These are phyloP conservation scores for Hygrophila difformis DNA, from an alignment of 257 asterid species.

Conservation along the genomic window DNA sequence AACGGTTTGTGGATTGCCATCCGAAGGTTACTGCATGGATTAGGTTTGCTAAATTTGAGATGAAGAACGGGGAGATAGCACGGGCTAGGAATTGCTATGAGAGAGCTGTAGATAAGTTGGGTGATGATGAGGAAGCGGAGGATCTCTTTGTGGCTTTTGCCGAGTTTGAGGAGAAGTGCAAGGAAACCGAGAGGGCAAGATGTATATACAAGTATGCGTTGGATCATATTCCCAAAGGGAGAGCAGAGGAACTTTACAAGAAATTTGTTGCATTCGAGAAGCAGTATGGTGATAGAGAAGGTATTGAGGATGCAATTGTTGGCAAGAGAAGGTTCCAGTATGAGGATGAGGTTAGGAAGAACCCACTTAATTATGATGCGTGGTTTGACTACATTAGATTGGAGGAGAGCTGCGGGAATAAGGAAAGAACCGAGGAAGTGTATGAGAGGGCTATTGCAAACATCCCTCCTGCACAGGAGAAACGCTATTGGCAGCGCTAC, in stretches of 20 bases:
- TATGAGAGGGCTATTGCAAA: slow-evolving; percentile 90
- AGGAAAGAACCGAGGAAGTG: slow-evolving; percentile 60
- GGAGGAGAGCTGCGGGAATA: slow-evolving; percentile 73
- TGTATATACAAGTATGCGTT: slow-evolving; percentile 73
- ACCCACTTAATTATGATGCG: slow-evolving; percentile 73
- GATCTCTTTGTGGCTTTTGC: slow-evolving; percentile 80
- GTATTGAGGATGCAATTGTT: slow-evolving; percentile 91
- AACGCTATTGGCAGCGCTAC: slow-evolving; percentile 89
- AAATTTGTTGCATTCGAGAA: slow-evolving; percentile 90
- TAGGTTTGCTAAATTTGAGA: slow-evolving; percentile 78
- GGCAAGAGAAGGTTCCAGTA: slow-evolving; percentile 88
- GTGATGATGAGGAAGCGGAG: slow-evolving; percentile 89
- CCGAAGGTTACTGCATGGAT: slow-evolving; percentile 76
- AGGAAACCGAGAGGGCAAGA: slow-evolving; percentile 86
- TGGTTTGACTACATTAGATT: slow-evolving; percentile 85
- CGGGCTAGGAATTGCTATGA: slow-evolving; percentile 64
- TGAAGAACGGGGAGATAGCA: slow-evolving; percentile 73
- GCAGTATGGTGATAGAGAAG: slow-evolving; percentile 86
- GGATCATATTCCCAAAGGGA: slow-evolving; percentile 86
- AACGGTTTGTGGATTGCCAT: slow-evolving; percentile 58
- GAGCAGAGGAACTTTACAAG: slow-evolving; percentile 83
- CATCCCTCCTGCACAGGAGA: slow-evolving; percentile 92
- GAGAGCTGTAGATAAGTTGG: slow-evolving; percentile 75
- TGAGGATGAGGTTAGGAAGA: slow-evolving; percentile 81
- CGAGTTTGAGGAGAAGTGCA: slow-evolving; percentile 86